Base-by-base conservation (phyloP, 1,284 basidiomycete species). In the Cutaneotrichosporon sp. region DNA sequence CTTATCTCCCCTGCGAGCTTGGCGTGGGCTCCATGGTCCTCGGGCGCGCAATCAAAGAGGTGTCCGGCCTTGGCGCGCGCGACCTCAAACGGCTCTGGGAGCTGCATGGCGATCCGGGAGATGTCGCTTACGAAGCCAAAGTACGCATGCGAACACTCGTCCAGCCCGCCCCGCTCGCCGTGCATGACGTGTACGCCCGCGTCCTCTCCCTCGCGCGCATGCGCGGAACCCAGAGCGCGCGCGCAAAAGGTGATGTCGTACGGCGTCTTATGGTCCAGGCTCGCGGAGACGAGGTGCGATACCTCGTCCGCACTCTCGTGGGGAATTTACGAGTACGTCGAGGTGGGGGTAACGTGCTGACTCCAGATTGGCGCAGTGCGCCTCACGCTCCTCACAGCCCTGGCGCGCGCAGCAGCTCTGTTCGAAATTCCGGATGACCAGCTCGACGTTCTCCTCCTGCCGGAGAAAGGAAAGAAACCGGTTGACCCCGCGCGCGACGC, bases 211-310 rank as follows among this genome's bases (percentile, higher is more conserved):
- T 90, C 35, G 80, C 85, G 2, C 67, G 72, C 23, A 78, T 83
- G 33, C 87, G 84, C 67, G 90, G 90, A 0, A 77, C 80, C 60
- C 87, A 89, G 13, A 84, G 88, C 45, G 79, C 82, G 3, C 86
- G 83, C 62, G 78, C 83, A 56, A 93, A 91, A 69, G 85, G 87
- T 45, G 82, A 83, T 40, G 80, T 89, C 23, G 86, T 92, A 2
- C 85, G 90, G 62, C 86, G 84, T 65, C 79, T 96, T 35, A 80
- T 96, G 22, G 83, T 96, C 2, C 81, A 89, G 8, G 85, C 89
- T 1, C 83, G 81, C 52, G 92, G 90, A 12, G 92, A 96, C 69
- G 90, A 97, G 75, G 81, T 83, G 18, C 81, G 91, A 26, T 97
- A 85, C 64, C 77, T 96, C 17, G 86, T 88, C 30, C 81, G 92